These are phyloP conservation scores for Starmera stellimalicola DNA, from an alignment of 1,139 yeast genomes.

Conservation along the genomic window DNA sequence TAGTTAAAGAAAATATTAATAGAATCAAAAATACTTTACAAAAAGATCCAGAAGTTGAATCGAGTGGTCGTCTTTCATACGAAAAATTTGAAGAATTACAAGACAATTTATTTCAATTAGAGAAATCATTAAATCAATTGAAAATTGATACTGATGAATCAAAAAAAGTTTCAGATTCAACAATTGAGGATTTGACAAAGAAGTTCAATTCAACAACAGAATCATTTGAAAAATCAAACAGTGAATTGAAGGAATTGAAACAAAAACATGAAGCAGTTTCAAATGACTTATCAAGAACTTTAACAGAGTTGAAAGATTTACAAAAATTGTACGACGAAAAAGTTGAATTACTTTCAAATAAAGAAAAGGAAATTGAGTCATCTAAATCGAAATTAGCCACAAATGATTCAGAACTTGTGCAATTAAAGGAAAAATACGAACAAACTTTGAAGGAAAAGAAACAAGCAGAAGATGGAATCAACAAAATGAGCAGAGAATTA, in stretches of 20 bases:
- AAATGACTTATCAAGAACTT: constrained; percentile 2
- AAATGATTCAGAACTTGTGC: constrained; percentile 26
- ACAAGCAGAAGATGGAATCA: constrained; percentile 80
- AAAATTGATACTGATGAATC: constrained; percentile 21
- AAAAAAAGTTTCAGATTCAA: constrained; percentile 7
- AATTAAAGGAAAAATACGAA: constrained; percentile 30
- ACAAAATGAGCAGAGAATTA: constrained; percentile 81
- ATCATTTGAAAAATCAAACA: constrained; percentile 9
- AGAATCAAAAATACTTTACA: constrained; percentile 65
- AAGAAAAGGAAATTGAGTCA: constrained; percentile 6
- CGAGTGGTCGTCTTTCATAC: constrained; percentile 55
- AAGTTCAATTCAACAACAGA: constrained; percentile 7
- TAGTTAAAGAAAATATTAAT: constrained; percentile 61
- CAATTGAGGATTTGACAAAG: constrained; percentile 5
- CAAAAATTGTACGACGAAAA: constrained; percentile 22
- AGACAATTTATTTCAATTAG: constrained; percentile 25
- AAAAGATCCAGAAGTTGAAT: constrained; percentile 67
- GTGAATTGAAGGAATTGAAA: constrained; percentile 12
- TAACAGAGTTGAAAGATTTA: constrained; percentile 9
- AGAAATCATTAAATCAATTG: constrained; percentile 24
- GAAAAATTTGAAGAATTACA: constrained; percentile 64
- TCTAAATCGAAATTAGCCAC: constrained; percentile 12
- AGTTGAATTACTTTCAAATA: constrained; percentile 11
- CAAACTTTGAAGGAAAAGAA: constrained; percentile 38
- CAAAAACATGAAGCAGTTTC: constrained; percentile 5